A percentile compares a stretch with the other conserved stretches of the same genome.
These are phyloP conservation scores for Euptelea pleiosperma DNA, from an alignment of 164 flowering plant species.

Conservation along the genomic window DNA sequence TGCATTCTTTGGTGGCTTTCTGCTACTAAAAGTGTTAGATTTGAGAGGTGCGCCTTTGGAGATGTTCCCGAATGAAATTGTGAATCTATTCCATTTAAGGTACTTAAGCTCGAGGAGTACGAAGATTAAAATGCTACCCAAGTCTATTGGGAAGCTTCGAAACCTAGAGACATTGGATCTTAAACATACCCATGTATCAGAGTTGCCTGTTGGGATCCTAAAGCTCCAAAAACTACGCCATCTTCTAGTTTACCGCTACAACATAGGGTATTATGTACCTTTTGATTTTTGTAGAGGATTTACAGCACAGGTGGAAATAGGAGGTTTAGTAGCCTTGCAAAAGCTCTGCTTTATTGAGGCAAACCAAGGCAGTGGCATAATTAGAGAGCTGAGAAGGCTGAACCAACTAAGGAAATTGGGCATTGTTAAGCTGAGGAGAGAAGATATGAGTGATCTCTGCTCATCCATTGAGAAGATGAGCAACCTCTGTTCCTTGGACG, in stretches of 20 bases:
- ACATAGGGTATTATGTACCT: not conserved
- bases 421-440: conserved; percentile 25
- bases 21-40: conserved; percentile 37
- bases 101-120: conserved; percentile 31
- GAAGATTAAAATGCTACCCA: conserved; percentile 22
- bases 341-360: conserved; percentile 23
- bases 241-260: conserved; percentile 23
- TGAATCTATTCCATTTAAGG: conserved; percentile 14
- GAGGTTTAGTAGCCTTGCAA: conserved; percentile 20
- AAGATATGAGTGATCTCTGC: conserved; percentile 19
- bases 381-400: conserved; percentile 27
- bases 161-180: conserved; percentile 34
- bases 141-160: conserved; percentile 25
- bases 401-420: conserved; percentile 29
- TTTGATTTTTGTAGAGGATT: conserved; percentile 19
- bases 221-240: conserved; percentile 29
- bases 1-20: not conserved
- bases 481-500: conserved; percentile 14
- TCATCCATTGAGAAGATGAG: conserved; percentile 15
- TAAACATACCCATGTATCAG: conserved; percentile 19
- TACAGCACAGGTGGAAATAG: conserved; percentile 14
- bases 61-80: conserved; percentile 23
- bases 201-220: conserved; percentile 25
- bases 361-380: not conserved
- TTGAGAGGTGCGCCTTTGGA: conserved; percentile 16